Evolutionary conservation across 768 basidiomycete species (phyloP).

Genomic region (Tricholoma bakamatsutake): DNA sequence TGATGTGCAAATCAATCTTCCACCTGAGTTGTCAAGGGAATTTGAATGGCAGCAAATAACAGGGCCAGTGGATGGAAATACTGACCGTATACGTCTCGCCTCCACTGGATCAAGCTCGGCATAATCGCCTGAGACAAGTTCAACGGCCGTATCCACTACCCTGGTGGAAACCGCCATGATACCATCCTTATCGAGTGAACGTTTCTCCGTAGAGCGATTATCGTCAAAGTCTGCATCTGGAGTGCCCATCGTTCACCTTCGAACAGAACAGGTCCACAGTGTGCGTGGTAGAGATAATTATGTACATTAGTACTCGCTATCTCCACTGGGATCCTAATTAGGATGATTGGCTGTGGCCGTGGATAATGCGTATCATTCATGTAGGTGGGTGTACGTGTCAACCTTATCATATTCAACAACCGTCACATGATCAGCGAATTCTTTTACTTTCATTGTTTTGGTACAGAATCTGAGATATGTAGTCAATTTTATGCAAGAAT

Average conservation of each 20-base stretch:
- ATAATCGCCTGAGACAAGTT: constrained; percentile 41
- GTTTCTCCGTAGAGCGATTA: constrained; percentile 8
- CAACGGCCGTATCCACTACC: constrained; percentile 59
- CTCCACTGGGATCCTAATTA: no score
- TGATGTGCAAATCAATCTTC: constrained; percentile 63
- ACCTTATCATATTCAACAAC: no score
- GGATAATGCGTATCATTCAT: no score
- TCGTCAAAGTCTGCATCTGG: not conserved
- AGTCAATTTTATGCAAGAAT: no score
- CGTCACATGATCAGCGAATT: no score
- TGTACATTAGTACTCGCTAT: no score
- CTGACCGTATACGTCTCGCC: constrained; percentile 44
- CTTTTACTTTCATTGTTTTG: no score
- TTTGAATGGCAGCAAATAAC: not conserved
- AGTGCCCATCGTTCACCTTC: not conserved
- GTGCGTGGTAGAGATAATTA: no score
- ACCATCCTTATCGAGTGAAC: constrained; percentile 24
- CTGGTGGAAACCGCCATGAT: constrained; percentile 36
- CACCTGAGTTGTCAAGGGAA: constrained; percentile 22
- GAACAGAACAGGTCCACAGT: not conserved
- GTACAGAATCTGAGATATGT: no score
- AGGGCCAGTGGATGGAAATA: not conserved
- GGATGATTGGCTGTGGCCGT: no score
- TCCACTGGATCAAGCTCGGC: constrained; percentile 46
- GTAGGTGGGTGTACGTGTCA: no score